These are phyloP conservation scores for Cladosporium sp. DNA, from an alignment of 2,329 filamentous ascomycete species.

Conservation along the genomic window DNA sequence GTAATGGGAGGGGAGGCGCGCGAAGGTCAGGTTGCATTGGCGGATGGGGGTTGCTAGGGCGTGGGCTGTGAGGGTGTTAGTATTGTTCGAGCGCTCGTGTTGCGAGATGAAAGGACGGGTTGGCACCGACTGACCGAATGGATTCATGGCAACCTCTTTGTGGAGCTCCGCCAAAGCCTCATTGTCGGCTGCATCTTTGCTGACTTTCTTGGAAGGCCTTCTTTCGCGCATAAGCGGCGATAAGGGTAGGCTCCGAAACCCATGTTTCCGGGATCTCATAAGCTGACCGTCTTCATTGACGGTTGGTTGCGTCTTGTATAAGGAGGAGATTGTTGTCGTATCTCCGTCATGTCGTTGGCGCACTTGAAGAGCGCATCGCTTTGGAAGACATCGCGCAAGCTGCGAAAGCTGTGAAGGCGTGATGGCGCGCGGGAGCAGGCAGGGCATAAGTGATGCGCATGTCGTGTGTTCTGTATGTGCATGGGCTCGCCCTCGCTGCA, in stretches of 20 bases:
- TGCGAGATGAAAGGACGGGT: no score
- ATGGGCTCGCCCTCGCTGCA: constrained; percentile 1
- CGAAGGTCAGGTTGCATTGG: constrained; percentile 48
- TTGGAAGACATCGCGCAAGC: not conserved
- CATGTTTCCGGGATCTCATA: constrained; percentile 32
- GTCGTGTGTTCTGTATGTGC: not conserved
- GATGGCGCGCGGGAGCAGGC: not conserved
- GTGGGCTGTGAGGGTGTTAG: constrained; percentile 44
- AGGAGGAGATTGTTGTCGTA: no score
- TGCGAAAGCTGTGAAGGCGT: not conserved
- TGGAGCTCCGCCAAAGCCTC: constrained; percentile 50
- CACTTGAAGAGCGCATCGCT: not conserved
- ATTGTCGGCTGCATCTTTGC: constrained; percentile 32
- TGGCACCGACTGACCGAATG: constrained; percentile 55
- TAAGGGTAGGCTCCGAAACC: constrained; percentile 38
- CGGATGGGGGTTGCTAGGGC: constrained; percentile 60
- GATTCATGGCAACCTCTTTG: constrained; percentile 56
- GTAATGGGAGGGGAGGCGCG: constrained; percentile 56
- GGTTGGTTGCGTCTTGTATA: constrained; percentile 17
- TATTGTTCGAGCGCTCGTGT: no score
- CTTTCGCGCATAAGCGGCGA: constrained; percentile 45
- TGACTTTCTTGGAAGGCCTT: constrained; percentile 22
- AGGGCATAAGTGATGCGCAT: constrained; percentile 10
- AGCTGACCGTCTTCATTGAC: constrained; percentile 29
- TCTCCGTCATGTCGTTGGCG: not conserved